phyloP scores from a whole-genome alignment of 441 rosid species.

The Geranium incanum region DNA sequence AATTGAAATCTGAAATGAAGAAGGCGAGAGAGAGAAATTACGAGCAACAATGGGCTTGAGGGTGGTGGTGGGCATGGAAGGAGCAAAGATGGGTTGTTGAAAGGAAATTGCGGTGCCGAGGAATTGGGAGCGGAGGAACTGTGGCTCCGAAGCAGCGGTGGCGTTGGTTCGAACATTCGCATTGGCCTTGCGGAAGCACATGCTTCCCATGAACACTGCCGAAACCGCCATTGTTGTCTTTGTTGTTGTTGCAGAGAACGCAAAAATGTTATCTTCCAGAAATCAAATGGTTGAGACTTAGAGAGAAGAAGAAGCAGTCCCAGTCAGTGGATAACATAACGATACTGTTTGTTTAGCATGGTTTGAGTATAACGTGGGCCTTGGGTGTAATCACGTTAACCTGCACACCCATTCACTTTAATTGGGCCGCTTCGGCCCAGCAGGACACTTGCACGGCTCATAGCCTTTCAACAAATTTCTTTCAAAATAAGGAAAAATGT shows the following conservation, averaged over 20 bases:
- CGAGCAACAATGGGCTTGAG: conserved; percentile 67
- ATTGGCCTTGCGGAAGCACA: conserved; percentile 19
- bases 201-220: conserved; percentile 37
- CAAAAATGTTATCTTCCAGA: neutral
- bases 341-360: too few species aligned
- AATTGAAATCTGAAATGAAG: too few species aligned
- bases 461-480: too few species aligned
- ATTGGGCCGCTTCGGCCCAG: too few species aligned
- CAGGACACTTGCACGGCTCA: too few species aligned
- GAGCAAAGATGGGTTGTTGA: conserved; percentile 12
- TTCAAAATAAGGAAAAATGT: too few species aligned
- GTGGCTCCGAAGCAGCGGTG: conserved; percentile 28
- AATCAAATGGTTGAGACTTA: neutral
- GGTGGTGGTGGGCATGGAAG: conserved; percentile 30
- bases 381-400: too few species aligned
- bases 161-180: conserved; percentile 14
- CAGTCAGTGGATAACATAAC: too few species aligned
- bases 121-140: conserved; percentile 58
- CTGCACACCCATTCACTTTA: too few species aligned
- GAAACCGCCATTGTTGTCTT: conserved; percentile 25
- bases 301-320: too few species aligned
- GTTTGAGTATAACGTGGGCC: too few species aligned
- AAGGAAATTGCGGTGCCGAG: conserved; percentile 55
- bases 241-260: neutral
- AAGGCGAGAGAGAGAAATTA: conserved; percentile 21